Percentiles rank a stretch among this genome's conserved stretches.
These are phyloP conservation scores for Fusarium compactum DNA, from an alignment of 2,329 filamentous ascomycete genomes.

Conservation along the genomic window DNA sequence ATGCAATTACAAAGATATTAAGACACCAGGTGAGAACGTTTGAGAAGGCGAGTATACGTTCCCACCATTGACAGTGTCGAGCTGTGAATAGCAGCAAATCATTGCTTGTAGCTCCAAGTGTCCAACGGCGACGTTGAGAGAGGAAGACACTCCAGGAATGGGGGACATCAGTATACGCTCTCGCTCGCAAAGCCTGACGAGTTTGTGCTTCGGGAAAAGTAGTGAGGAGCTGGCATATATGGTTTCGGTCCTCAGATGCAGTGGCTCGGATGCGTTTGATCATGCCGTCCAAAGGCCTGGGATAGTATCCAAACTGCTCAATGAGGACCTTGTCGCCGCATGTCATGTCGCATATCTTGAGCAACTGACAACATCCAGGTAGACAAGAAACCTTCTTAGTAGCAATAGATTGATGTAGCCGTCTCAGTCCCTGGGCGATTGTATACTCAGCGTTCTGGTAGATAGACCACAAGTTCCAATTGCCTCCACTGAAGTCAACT, in stretches of 20 bases:
- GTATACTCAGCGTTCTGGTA: constrained; percentile 46
- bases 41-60: constrained; percentile 41
- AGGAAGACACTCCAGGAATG: constrained; percentile 56
- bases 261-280: constrained; percentile 44
- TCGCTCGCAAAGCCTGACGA: constrained; percentile 55
- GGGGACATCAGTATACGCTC: constrained; percentile 56
- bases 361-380: constrained; percentile 42
- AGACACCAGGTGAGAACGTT: constrained; percentile 45
- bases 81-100: constrained; percentile 39
- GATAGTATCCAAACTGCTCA: constrained; percentile 44
- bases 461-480: constrained; percentile 45
- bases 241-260: constrained; percentile 44
- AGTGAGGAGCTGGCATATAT: constrained; percentile 44
- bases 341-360: constrained; percentile 42
- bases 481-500: constrained; percentile 41
- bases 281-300: constrained; percentile 38
- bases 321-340: constrained; percentile 41
- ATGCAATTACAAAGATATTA: constrained; percentile 45
- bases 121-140: constrained; percentile 46
- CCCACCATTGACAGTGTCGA: constrained; percentile 44
- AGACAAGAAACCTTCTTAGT: constrained; percentile 45
- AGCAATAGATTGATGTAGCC: constrained; percentile 43
- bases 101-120: constrained; percentile 46
- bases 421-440: constrained; percentile 45
- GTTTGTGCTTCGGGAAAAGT: constrained; percentile 53